phyloP scores from a whole-genome alignment of 805 yeast species.

The Lipomyces sp. region DNA sequence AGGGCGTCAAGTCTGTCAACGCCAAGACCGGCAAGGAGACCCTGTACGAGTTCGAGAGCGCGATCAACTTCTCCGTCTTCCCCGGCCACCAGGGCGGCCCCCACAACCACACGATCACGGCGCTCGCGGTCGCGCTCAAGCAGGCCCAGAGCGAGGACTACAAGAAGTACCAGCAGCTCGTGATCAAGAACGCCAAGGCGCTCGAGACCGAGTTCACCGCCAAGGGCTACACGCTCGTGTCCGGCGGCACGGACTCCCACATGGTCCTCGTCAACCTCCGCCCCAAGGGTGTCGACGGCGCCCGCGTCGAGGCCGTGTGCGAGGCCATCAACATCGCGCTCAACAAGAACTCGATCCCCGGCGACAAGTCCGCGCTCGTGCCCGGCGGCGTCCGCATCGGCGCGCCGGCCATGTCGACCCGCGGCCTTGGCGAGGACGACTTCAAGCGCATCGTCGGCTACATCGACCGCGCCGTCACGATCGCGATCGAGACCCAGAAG shows the following conservation, averaged over 20 bases:
- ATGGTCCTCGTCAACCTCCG: conserved; percentile 88
- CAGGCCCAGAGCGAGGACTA: conserved; percentile 91
- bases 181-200: conserved; percentile 80
- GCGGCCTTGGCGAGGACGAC: conserved; percentile 89
- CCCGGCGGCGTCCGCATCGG: conserved; percentile 98
- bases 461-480: conserved; percentile 74
- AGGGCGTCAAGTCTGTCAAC: conserved; percentile 83
- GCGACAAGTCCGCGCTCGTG: conserved; percentile 92
- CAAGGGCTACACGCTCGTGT: conserved; percentile 76
- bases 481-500: conserved; percentile 67
- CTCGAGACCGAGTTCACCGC: conserved; percentile 71
- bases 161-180: conserved; percentile 84
- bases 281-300: conserved; percentile 91
- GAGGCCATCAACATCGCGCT: conserved; percentile 93
- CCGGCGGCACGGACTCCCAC: conserved; percentile 96
- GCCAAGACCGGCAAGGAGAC: conserved; percentile 91
- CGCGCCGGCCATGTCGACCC: conserved; percentile 97
- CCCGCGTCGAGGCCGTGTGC: conserved; percentile 91
- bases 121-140: conserved; percentile 92
- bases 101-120: conserved; percentile 98
- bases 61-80: conserved; percentile 97
- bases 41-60: conserved; percentile 85
- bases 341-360: conserved; percentile 97
- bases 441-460: conserved; percentile 74
- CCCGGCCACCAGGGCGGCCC: conserved; percentile 99